Evolutionary conservation across 495 filamentous ascomycete genomes (phyloP).

Genomic region (Peziza echinospora): DNA sequence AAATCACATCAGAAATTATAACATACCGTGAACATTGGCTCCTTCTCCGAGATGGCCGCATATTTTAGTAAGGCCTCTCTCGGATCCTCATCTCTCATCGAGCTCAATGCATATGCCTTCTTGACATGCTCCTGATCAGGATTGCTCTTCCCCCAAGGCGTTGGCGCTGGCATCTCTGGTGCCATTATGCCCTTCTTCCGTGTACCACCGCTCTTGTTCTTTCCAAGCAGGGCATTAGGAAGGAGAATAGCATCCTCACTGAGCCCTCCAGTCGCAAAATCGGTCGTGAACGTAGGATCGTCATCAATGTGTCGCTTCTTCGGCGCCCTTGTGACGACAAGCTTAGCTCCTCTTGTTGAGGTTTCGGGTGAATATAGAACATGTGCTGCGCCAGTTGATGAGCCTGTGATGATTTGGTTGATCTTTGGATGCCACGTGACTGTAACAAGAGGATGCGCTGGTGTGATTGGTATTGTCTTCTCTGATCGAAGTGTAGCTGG

Average conservation of each 20-base stretch:
- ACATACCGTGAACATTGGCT: slow-evolving; percentile 59
- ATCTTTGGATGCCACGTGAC: slow-evolving; percentile 84
- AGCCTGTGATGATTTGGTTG: slow-evolving; percentile 90
- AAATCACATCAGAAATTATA: neutral
- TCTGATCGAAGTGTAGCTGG: slow-evolving; percentile 69
- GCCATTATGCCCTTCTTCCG: slow-evolving; percentile 42
- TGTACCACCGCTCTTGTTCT: slow-evolving; percentile 24
- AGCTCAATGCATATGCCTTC: slow-evolving; percentile 67
- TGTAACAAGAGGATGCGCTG: slow-evolving; percentile 56
- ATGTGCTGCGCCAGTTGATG: slow-evolving; percentile 69
- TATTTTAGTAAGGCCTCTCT: slow-evolving; percentile 86
- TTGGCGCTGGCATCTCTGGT: slow-evolving; percentile 62
- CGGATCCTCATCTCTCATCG: slow-evolving; percentile 95
- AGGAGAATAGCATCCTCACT: slow-evolving; percentile 64
- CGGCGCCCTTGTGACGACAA: slow-evolving; percentile 79
- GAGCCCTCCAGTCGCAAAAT: slow-evolving; percentile 44
- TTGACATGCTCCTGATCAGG: slow-evolving; percentile 79
- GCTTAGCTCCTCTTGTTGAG: slow-evolving; percentile 60
- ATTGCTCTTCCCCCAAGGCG: slow-evolving; percentile 77
- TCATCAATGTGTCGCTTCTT: slow-evolving; percentile 92
- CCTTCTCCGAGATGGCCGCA: slow-evolving; percentile 79
- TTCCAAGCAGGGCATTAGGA: slow-evolving; percentile 33
- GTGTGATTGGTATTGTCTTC: slow-evolving; percentile 66
- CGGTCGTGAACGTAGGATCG: slow-evolving; percentile 63
- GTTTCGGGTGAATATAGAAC: slow-evolving; percentile 72